Evolutionary conservation across 176 grass and related monocot species (phyloP).

Genomic region (Aegilops bicornis): DNA sequence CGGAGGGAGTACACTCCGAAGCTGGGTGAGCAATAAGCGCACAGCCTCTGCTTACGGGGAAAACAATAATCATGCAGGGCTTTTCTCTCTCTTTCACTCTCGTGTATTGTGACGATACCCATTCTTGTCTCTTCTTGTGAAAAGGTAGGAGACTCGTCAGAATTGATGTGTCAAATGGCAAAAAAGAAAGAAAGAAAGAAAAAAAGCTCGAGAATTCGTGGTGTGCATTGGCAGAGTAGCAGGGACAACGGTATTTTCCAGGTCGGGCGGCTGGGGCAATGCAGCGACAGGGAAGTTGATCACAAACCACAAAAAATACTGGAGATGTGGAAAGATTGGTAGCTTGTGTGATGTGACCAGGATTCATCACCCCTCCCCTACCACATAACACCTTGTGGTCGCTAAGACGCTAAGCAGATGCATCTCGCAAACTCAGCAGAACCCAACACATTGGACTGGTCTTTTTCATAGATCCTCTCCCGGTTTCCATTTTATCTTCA

Average conservation of each 20-base stretch:
- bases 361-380: constrained; percentile 11
- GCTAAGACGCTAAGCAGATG: background rate
- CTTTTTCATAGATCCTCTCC: background rate
- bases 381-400: constrained; percentile 18
- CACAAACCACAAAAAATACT: constrained; percentile 14
- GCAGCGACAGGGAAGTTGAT: constrained; percentile 30
- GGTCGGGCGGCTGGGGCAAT: background rate
- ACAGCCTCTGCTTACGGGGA: constrained; percentile 4
- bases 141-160: background rate
- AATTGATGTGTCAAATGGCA: constrained; percentile 8
- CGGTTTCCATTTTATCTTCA: background rate
- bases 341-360: constrained; percentile 4
- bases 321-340: background rate
- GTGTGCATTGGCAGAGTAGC: background rate
- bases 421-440: background rate
- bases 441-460: background rate
- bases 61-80: background rate
- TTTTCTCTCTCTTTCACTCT: constrained; percentile 1
- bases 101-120: background rate
- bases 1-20: background rate
- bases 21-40: background rate
- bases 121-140: background rate
- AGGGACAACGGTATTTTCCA: constrained; percentile 21
- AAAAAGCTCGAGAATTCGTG: background rate
- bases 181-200: too few species aligned